Evolutionary conservation across 495 filamentous ascomycete genomes (phyloP).

Genomic region (Aspergillus asperescens): DNA sequence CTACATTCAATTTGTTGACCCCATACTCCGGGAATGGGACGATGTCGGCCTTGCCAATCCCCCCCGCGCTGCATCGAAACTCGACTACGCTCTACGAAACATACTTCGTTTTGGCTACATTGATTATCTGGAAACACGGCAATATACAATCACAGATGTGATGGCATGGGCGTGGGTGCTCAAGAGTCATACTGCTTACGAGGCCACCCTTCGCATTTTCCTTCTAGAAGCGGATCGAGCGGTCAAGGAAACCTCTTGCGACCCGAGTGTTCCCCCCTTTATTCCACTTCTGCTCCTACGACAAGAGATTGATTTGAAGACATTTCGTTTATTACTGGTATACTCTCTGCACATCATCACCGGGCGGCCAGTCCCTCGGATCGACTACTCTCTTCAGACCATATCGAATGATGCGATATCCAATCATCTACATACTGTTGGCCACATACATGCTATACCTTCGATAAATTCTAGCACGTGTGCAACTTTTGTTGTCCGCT

Average conservation of each 20-base stretch:
- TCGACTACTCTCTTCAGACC: background rate
- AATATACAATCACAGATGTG: slow-evolving; percentile 47
- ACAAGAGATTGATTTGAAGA: slow-evolving; percentile 35
- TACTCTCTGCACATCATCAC: slow-evolving; percentile 39
- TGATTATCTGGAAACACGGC: slow-evolving; percentile 32
- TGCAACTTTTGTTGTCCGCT: slow-evolving; percentile 40
- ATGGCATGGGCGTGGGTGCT: slow-evolving; percentile 56
- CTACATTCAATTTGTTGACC: slow-evolving; percentile 38
- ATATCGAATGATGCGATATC: slow-evolving; percentile 10
- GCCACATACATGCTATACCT: slow-evolving; percentile 13
- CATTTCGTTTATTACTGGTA: slow-evolving; percentile 41
- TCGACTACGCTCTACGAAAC: slow-evolving; percentile 15
- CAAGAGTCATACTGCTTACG: slow-evolving; percentile 32
- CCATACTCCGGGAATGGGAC: slow-evolving; percentile 16
- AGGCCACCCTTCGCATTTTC: slow-evolving; percentile 42
- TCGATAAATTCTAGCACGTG: slow-evolving; percentile 26
- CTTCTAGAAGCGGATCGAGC: slow-evolving; percentile 24
- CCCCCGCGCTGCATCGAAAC: background rate
- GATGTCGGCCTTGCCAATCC: background rate
- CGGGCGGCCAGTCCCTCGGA: slow-evolving; percentile 23
- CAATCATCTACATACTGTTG: slow-evolving; percentile 7
- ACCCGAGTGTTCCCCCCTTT: slow-evolving; percentile 40
- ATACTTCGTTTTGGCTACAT: slow-evolving; percentile 32
- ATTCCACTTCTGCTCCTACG: slow-evolving; percentile 48
- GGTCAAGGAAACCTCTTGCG: slow-evolving; percentile 3